Conservation (phyloP, 1,284 basidiomycete species). For the Butyriboletus pseudospeciosus region DNA sequence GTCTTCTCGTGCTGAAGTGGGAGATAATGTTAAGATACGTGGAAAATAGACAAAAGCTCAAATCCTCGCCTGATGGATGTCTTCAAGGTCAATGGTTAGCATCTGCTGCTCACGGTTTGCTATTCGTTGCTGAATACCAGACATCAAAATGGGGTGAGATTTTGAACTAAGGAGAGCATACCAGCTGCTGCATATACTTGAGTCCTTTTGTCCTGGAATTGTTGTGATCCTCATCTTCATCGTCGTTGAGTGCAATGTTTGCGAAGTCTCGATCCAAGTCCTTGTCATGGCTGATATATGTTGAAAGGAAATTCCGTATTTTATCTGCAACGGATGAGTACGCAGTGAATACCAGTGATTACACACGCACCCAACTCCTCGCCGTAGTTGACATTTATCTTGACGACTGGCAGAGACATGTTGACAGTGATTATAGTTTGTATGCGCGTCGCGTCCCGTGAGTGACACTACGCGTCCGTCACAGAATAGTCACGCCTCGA, state of each 20-base stretch:
- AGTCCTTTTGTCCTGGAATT: constrained; percentile 41
- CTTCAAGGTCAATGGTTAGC: constrained; percentile 78
- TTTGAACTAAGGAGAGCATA: constrained; percentile 40
- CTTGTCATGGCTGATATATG: constrained; percentile 61
- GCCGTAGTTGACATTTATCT: constrained; percentile 45
- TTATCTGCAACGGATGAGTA: constrained; percentile 42
- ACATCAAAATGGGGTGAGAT: constrained; percentile 29
- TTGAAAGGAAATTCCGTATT: constrained; percentile 67
- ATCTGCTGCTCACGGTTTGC: constrained; percentile 90
- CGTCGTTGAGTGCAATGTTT: constrained; percentile 64
- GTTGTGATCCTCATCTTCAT: constrained; percentile 41
- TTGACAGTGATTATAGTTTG: constrained; percentile 14
- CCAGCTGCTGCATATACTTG: constrained; percentile 91
- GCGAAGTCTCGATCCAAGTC: constrained; percentile 67
- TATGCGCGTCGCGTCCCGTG: constrained; percentile 7
- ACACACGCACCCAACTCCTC: constrained; percentile 44
- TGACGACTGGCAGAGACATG: constrained; percentile 49
- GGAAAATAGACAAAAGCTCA: neutral
- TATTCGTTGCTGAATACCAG: constrained; percentile 63
- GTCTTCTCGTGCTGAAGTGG: constrained; percentile 59
- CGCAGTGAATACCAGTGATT: constrained; percentile 32
- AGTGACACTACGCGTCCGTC: constrained; percentile 23
- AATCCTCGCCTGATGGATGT: constrained; percentile 59
- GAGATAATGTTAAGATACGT: neutral
- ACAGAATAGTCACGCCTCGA: constrained; percentile 17